Base-by-base conservation (phyloP, 148 eudicot species). In the Arctostaphylos glauca region DNA sequence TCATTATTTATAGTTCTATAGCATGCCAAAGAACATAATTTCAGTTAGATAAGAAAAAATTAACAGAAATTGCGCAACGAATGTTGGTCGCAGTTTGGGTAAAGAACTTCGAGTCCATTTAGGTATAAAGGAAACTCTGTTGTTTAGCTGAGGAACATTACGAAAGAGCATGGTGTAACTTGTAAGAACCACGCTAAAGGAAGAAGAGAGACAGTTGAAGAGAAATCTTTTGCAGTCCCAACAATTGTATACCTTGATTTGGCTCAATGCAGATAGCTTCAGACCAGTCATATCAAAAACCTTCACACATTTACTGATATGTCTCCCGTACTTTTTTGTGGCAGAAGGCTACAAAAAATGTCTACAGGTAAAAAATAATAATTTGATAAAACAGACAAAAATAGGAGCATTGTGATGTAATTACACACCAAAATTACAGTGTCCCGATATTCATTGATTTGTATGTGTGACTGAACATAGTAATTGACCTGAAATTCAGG, bases 251-350 rank as follows among this genome's bases (percentile, higher is more conserved):
- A 95, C 98, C 98, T 95, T 95, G 62, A 95, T 84, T 81, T 95
- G 97, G 89, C 87, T 93, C 74, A 95, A 84, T 50, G 94, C 92
- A 38, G 98, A 93, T 74, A 95, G 83, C 88, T 89, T 95, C 74
- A 95, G 90, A 62, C 98, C 98, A 60, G 93, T 93, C 97, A 95
- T 95, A 87, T 95, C 98, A 76, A 95, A 86, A 82, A 95, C 86
- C 87, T 95, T 95, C 67, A 95, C 10, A 76, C 98, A 93, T n/a
- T 91, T 93, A 82, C 84, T 88, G 73, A 93, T 91, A 71, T 90
- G 90, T 49, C 92, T 92, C 18, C 92, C 95, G 75, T 43, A 83
- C 84, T 87, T 87, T 72, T 85, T 86, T 47, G 98, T 84, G n/a
- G 95, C 97, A 77, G 84, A 74, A 67, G 98, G 98, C 98, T 95